Base-by-base conservation (phyloP, 257 asterid species). In the Petunia axillaris region DNA sequence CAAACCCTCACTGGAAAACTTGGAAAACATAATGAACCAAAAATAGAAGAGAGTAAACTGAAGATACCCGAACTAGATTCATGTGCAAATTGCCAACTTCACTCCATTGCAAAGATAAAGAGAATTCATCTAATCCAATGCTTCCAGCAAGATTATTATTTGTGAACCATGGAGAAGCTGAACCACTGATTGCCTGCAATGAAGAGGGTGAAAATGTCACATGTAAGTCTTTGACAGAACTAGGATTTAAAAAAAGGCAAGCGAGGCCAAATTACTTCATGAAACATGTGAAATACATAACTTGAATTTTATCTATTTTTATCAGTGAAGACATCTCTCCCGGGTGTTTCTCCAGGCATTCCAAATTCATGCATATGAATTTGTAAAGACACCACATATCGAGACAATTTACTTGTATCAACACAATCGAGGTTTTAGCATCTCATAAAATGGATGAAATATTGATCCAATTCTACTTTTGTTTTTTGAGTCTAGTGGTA, bases 81-180 rank as follows among this genome's bases (percentile, higher is more conserved):
- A 94, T 83, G 85, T 89, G 98, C 84, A 96, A 83, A 85, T 87
- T 87, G 16, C 99, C 99, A 62, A 96, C 77, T 66, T 86, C 85
- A 86, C 98, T 96, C 99, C 99, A 96, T 43, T 90, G 84, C 76
- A 91, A 90, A 44, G 92, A 89, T 92, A 94, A 83, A 13, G 87
- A 85, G 84, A 94, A 90, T 79, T 90, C 90, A 39, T 86, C 82
- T 85, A 96, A 89, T 82, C 82, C 87, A 14, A 91, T 81, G 58
- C 81, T 84, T 76, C 97, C 99, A 57, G 85, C 79, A 53, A 94
- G 63, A 75, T 86, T 82, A 81, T 91, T 86, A n/a, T 87, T 74
- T 8, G 93, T 82, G 58, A 96, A 85, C 84, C 86, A 91, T 66
- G 97, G 90, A 86, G 83, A 86, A 44, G 82, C 85, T 16, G 98